A percentile compares a stretch with the other conserved stretches of the same genome.
Evolutionary conservation across 441 rosid genomes (phyloP).

Genomic region (Theobroma grandiflorum): DNA sequence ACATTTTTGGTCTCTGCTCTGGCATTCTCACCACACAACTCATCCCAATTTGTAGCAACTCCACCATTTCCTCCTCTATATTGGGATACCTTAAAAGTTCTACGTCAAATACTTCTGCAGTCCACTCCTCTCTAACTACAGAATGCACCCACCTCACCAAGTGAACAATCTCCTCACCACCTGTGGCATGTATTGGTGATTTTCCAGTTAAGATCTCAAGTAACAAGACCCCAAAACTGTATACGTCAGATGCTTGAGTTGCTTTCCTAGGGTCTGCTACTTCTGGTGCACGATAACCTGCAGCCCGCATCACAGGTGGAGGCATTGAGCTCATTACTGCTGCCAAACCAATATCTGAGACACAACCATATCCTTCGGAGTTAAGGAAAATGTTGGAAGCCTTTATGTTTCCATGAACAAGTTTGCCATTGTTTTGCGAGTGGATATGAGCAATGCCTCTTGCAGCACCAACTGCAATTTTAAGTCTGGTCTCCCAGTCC

Average conservation of each 20-base stretch:
- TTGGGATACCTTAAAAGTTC: slow-evolving; percentile 82
- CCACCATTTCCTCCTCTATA: slow-evolving; percentile 97
- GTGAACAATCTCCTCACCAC: slow-evolving; percentile 70
- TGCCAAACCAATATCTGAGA: slow-evolving; percentile 80
- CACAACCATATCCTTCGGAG: slow-evolving; percentile 57
- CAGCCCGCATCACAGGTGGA: slow-evolving; percentile 50
- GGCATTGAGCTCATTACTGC: slow-evolving; percentile 70
- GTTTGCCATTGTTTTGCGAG: slow-evolving; percentile 62
- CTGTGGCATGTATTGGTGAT: slow-evolving; percentile 54
- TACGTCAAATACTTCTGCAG: slow-evolving; percentile 91
- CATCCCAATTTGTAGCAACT: slow-evolving; percentile 91
- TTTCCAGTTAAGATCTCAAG: slow-evolving; percentile 93
- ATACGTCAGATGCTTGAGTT: slow-evolving; percentile 75
- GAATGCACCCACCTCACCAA: slow-evolving; percentile 94
- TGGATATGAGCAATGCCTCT: slow-evolving; percentile 81
- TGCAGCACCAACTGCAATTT: slow-evolving; percentile 76
- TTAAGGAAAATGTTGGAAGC: slow-evolving; percentile 84
- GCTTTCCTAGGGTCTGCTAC: slow-evolving; percentile 76
- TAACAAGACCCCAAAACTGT: slow-evolving; percentile 81
- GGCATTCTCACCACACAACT: slow-evolving; percentile 74
- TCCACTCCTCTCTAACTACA: slow-evolving; percentile 97
- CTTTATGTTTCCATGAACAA: slow-evolving; percentile 87
- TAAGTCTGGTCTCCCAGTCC: slow-evolving; percentile 89
- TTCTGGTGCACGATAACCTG: slow-evolving; percentile 91
- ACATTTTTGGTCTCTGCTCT: slow-evolving; percentile 79